Evolutionary conservation across 1,139 yeast species (phyloP).

Genomic region (Lizanozyma gosingica): DNA sequence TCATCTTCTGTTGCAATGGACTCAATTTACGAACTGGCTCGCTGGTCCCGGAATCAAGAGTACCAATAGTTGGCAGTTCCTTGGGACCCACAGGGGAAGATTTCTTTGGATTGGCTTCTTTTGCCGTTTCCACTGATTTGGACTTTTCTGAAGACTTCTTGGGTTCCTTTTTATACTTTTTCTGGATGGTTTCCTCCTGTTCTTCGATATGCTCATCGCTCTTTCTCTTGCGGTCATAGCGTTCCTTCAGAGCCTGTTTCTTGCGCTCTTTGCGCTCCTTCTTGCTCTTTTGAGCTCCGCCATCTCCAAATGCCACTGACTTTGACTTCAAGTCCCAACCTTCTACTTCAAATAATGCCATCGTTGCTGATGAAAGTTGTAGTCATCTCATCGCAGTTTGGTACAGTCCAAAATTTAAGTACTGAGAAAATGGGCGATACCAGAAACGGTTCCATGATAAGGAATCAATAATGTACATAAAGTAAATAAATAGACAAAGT

Average conservation of each 20-base stretch:
- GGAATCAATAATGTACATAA: no score
- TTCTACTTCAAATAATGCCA: conserved; percentile 71
- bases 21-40: conserved; percentile 49
- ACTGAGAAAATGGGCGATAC: no score
- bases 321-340: conserved; percentile 69
- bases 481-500: no score
- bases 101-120: conserved; percentile 3
- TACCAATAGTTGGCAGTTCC: neutral
- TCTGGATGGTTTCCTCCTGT: conserved; percentile 7
- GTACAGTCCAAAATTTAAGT: no score
- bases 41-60: neutral
- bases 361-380: no score
- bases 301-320: conserved; percentile 40
- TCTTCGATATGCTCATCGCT: conserved; percentile 7
- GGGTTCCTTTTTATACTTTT: conserved; percentile 5
- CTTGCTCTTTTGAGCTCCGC: conserved; percentile 20
- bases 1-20: conserved; percentile 91
- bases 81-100: neutral
- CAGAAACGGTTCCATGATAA: no score
- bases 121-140: conserved; percentile 6
- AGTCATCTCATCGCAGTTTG: no score
- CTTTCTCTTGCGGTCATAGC: conserved; percentile 6
- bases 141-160: neutral
- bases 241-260: conserved; percentile 12
- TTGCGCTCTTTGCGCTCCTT: conserved; percentile 24